phyloP scores from a whole-genome alignment of 805 yeast genomes.

The Lipomyces lipofer region DNA sequence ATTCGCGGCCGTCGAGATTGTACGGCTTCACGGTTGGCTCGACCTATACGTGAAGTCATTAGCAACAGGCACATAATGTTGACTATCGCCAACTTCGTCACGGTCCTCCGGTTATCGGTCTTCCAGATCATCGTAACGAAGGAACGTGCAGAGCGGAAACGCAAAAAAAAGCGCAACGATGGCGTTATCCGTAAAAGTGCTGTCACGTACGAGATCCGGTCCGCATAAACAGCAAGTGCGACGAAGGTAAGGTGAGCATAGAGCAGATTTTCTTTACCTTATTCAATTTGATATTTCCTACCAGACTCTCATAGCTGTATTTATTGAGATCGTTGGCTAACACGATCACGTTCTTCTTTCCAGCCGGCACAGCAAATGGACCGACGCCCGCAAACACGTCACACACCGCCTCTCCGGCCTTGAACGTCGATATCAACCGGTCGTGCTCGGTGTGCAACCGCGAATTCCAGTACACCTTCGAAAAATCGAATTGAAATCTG shows the following conservation, averaged over 20 bases:
- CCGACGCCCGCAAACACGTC: constrained; percentile 99
- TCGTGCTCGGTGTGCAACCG: constrained; percentile 92
- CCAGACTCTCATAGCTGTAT: constrained; percentile 70
- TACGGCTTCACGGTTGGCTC: constrained; percentile 55
- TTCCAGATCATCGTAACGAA: constrained; percentile 27
- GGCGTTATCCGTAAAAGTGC: constrained; percentile 16
- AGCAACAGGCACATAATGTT: no score
- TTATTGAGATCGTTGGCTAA: constrained; percentile 95
- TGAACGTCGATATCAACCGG: constrained; percentile 62
- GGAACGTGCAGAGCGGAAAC: constrained; percentile 30
- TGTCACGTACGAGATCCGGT: constrained; percentile 14
- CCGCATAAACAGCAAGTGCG: constrained; percentile 1
- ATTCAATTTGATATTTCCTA: constrained; percentile 63
- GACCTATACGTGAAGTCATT: constrained; percentile 17
- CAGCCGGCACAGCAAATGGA: constrained; percentile 96
- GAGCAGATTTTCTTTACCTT: constrained; percentile 46
- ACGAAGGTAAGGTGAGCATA: not conserved
- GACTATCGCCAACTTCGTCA: constrained; percentile 20
- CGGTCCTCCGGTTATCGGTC: constrained; percentile 25
- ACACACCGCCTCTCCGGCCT: constrained; percentile 72
- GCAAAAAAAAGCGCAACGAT: constrained; percentile 18
- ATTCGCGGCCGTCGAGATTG: constrained; percentile 80
- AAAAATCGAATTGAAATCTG: constrained; percentile 80
- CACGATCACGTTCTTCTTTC: constrained; percentile 73
- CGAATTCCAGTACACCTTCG: constrained; percentile 96